phyloP scores from a whole-genome alignment of 1,284 basidiomycete genomes.

The Rhodotorula sp. region DNA sequence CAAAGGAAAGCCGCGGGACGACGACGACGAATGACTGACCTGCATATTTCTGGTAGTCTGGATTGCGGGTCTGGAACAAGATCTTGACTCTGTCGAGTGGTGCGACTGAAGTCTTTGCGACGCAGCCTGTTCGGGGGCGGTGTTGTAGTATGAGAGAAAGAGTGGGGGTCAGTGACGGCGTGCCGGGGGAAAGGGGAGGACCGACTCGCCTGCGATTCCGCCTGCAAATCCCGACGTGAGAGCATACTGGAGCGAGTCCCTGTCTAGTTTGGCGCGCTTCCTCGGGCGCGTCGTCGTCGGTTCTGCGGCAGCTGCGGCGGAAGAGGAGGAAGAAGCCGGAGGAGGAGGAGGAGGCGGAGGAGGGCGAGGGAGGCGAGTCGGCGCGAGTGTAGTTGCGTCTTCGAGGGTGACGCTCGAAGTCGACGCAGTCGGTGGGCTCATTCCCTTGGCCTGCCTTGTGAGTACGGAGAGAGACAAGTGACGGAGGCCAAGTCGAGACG shows the following conservation, averaged over 20 bases:
- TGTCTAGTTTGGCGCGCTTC: constrained; percentile 9
- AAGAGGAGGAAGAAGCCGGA: background rate
- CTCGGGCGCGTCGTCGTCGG: background rate
- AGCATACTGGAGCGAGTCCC: constrained; percentile 30
- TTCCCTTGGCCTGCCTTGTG: no score
- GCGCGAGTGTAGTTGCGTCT: background rate
- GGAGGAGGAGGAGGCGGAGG: background rate
- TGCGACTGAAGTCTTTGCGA: constrained; percentile 84
- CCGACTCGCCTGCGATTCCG: constrained; percentile 40
- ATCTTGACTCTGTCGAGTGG: constrained; percentile 98
- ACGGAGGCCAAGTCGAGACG: background rate
- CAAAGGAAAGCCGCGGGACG: background rate
- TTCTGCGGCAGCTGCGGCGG: background rate
- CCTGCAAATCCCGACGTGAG: constrained; percentile 42
- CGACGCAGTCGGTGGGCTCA: constrained; percentile 1
- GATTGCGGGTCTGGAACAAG: constrained; percentile 94
- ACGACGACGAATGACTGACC: constrained; percentile 55
- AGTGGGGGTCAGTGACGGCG: background rate
- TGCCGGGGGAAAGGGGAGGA: background rate
- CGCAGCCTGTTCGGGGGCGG: constrained; percentile 28
- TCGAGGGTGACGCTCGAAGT: constrained; percentile 9
- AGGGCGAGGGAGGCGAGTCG: background rate
- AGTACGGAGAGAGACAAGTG: background rate
- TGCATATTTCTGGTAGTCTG: constrained; percentile 89
- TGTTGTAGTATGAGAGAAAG: background rate